Evolutionary conservation across 106 monocot genomes (phyloP), one percentile per base, ranked within the genome.

Genomic region (Allium cepa): DNA sequence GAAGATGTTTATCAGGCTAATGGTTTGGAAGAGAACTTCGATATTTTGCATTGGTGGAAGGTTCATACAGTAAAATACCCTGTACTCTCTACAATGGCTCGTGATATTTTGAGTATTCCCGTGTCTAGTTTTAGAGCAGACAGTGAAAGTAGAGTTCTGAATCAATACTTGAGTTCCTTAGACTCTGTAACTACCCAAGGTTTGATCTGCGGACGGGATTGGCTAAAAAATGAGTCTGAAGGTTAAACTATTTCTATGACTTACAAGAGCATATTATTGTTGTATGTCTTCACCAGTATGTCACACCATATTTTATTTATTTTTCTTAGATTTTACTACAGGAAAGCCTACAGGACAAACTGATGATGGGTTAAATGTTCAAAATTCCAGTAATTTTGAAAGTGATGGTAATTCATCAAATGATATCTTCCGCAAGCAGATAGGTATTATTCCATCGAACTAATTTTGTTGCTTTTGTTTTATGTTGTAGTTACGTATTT

Each of bases 1-100:
- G 87, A 87, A 75, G 49, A 79, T 49, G 87, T 83, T 49, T 68
- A 83, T 71, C 79, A 57, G 7, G 50, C 53, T 22, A 80, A 73
- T 68, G 79, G 76, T 8, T 69, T 51, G 55, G 76, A 64, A 47
- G 87, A 87, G 12, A 75, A 68, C 56, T 83, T 87, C 69, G 71
- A 83, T 59, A 71, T 87, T 49, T 75, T 87, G 60, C 73, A 77
- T 17, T 83, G 87, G 87, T 87, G 87, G 87, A 87, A 80, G 49
- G 71, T 70, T 49, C 77, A 83, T 75, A 70, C 82, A 48, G 77
- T 83, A 13, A 87, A 87, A 71, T 87, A 87, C 66, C 79, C 87
- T 28, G 71, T 82, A 14, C 79, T 87, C 56, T 87, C 86, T 26
- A 59, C 62, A 28, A 87, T 87, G 82, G 82, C 86, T 17, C 77